Evolutionary conservation across 2,329 filamentous ascomycete species (phyloP).

Genomic region (Periconia sp.): DNA sequence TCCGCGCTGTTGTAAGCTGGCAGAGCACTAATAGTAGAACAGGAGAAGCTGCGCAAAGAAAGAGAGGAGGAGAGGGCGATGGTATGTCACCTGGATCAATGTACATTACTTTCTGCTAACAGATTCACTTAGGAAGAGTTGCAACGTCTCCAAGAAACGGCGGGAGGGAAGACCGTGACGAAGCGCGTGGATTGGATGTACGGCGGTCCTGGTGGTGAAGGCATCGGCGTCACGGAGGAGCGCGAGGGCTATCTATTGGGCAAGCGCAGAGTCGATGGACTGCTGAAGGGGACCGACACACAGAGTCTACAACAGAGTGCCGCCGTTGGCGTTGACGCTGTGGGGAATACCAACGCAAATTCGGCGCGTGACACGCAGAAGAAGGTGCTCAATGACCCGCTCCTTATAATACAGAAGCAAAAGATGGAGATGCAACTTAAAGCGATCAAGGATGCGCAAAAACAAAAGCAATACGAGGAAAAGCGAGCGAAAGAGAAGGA

Average conservation of each 20-base stretch:
- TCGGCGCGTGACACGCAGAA: conserved; percentile 78
- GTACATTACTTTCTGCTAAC: no score
- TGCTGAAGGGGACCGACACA: conserved; percentile 77
- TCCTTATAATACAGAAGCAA: conserved; percentile 91
- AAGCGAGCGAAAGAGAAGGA: conserved; percentile 44
- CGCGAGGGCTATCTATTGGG: conserved; percentile 92
- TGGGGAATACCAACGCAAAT: conserved; percentile 68
- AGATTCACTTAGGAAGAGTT: no score
- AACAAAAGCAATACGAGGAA: conserved; percentile 43
- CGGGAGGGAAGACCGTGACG: conserved; percentile 79
- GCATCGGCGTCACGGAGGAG: conserved; percentile 73
- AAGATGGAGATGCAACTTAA: conserved; percentile 69
- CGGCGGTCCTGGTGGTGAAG: conserved; percentile 78
- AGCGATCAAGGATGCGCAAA: conserved; percentile 62
- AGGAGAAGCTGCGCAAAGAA: conserved; percentile 90
- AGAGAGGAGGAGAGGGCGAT: conserved; percentile 91
- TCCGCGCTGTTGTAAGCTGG: no score
- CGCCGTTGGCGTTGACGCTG: conserved; percentile 52
- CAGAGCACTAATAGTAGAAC: no score
- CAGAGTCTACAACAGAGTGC: conserved; percentile 72
- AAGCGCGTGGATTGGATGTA: conserved; percentile 99
- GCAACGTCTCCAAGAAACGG: conserved; percentile 84
- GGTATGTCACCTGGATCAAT: no score
- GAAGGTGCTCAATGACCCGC: conserved; percentile 89
- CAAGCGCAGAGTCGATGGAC: conserved; percentile 86